These are phyloP conservation scores for Leucocoprinus birnbaumii DNA, from an alignment of 768 basidiomycete species.

Conservation along the genomic window DNA sequence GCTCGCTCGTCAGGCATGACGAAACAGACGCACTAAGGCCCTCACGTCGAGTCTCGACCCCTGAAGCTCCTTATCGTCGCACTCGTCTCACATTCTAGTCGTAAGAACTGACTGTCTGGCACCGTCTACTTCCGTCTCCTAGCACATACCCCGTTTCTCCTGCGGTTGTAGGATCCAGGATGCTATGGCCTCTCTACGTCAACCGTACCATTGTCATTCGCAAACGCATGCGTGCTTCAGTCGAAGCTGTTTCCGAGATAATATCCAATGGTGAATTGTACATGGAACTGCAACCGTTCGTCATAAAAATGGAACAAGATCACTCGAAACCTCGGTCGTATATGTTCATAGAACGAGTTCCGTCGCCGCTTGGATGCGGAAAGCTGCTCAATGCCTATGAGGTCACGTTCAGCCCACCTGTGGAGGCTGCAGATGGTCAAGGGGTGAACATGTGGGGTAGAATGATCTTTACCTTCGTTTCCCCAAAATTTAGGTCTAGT, in stretches of 20 bases:
- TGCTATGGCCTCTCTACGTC: slow-evolving; percentile 29
- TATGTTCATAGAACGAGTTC: slow-evolving; percentile 3
- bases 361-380: not conserved
- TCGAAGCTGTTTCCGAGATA: slow-evolving; percentile 4
- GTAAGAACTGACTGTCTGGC: too few relatives aligned
- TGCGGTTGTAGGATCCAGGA: slow-evolving; percentile 1
- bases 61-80: too few relatives aligned
- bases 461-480: not conserved
- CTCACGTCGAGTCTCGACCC: too few relatives aligned
- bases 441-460: slow-evolving; percentile 17
- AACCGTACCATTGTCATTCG: slow-evolving; percentile 21
- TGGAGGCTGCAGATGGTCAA: slow-evolving; percentile 16
- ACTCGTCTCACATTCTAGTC: too few relatives aligned
- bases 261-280: slow-evolving; percentile 2
- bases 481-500: slow-evolving; percentile 15
- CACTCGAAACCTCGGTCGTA: not conserved
- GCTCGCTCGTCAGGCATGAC: too few relatives aligned
- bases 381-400: not conserved
- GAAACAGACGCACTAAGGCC: too few relatives aligned
- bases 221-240: slow-evolving; percentile 19
- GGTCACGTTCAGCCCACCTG: not conserved
- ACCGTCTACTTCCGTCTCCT: too few relatives aligned
- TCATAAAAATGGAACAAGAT: slow-evolving; percentile 4
- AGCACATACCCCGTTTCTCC: too few relatives aligned
- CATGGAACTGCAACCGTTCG: slow-evolving; percentile 7